Evolutionary conservation across 192 early-diverging fungal genomes (phyloP), one percentile per base, ranked within the genome.

Genomic region (Mortierella alpina): DNA sequence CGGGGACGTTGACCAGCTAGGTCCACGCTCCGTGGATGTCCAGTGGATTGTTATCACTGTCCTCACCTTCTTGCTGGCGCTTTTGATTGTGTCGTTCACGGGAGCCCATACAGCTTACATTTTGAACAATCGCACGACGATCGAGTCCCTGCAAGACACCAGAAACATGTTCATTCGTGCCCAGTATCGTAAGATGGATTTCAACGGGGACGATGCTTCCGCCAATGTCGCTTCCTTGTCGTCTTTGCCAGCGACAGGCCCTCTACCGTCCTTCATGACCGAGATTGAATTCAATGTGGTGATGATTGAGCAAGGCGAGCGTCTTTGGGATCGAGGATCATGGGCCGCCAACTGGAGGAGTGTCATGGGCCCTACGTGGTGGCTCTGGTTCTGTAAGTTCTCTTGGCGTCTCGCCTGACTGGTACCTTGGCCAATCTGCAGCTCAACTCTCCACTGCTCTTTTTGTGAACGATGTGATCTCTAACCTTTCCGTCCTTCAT

Each of bases 101-200:
- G 48, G 72, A 0, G 85, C 86, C 18, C 89, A 90, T 72, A 87
- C 86, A 9, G 70, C 48, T 11, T 83, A 86, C 41, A 51, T 90
- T n/a, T 66, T 86, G 14, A 68, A 66, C 18, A 90, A 90, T 42
- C 82, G 83, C 18, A 90, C 89, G 8, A 88, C 89, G 6, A 87
- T 90, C 50, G 89, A 90, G 50, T 70, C 80, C 5, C 40, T 80
- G 14, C 77, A 80, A 10, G 60, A 64, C 53, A 11, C 68, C 9
- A 50, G 77, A 12, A 72, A 52, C 49, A 72, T 60, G 5, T 80
- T 67, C 45, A 45, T 80, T 22, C 65, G 77, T 23, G 77, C 67
- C 22, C 83, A 57, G 61, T 85, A 81, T 64, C 60, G 20, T 49
- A 68, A 68, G 46, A 83, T 51, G 62, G 51, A 63, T 54, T 17